These are phyloP conservation scores for Cotoneaster glaucophyllus DNA, from an alignment of 306 rosid species.

Conservation along the genomic window DNA sequence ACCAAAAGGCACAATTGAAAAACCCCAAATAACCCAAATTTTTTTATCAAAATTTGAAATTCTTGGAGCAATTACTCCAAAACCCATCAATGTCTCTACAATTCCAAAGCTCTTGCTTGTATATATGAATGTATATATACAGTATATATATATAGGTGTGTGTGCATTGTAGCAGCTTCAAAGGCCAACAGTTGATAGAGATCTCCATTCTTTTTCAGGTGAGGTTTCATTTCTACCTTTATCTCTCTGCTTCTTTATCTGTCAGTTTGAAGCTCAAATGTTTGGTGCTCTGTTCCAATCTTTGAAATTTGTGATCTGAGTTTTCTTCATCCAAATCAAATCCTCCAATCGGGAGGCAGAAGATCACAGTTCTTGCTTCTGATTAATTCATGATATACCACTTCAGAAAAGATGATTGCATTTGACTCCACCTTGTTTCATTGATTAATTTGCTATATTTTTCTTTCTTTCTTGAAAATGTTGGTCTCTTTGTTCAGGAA, in stretches of 20 bases:
- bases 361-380: not conserved
- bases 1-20: not conserved
- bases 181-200: slow-evolving; percentile 25
- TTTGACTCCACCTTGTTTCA: not conserved
- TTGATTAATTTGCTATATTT: not conserved
- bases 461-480: not conserved
- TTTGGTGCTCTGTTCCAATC: not conserved
- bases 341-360: not conserved
- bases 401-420: not conserved
- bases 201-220: slow-evolving; percentile 40
- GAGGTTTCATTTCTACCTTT: slow-evolving; percentile 14
- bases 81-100: not conserved
- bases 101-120: not conserved
- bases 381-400: not conserved
- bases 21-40: not conserved
- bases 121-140: not conserved
- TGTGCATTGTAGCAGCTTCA: slow-evolving; percentile 14
- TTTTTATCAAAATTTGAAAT: not conserved
- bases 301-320: not conserved
- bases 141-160: not conserved
- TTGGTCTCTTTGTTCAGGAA: not conserved
- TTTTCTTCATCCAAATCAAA: not conserved
- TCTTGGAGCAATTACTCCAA: not conserved
- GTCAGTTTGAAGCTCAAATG: not conserved
- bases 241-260: slow-evolving; percentile 8